Base-by-base conservation (phyloP, 345 rosid genomes). In the Turnera subulata region DNA sequence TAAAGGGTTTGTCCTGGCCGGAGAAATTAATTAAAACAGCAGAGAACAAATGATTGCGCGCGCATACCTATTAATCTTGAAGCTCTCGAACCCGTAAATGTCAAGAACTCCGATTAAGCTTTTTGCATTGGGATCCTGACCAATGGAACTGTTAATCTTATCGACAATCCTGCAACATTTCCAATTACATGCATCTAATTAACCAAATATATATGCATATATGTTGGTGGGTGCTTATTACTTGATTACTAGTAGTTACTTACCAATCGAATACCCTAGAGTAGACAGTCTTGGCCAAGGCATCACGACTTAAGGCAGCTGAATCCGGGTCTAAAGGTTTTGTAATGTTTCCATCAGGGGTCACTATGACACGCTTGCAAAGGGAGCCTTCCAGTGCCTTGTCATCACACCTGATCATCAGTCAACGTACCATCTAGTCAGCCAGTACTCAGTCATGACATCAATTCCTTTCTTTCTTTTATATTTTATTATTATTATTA, bases 31-130 rank as follows among this genome's bases (percentile, higher is more conserved):
- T n/a, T n/a, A n/a, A n/a, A n/a, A n/a, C n/a, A n/a, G n/a, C n/a
- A n/a, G n/a, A n/a, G n/a, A n/a, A n/a, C n/a, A n/a, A n/a, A n/a
- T n/a, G n/a, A n/a, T n/a, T n/a, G n/a, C n/a, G n/a, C n/a, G n/a
- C n/a, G n/a, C 20, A 24, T 73, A 81, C 93, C 89, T 85, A 55
- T 85, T 85, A 44, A 65, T 73, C 76, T 82, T 79, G 73, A 85
- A 85, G 77, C 89, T 85, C 72, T 85, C 89, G 52, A 85, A 85
- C 24, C 93, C 93, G 68, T 85, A 85, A 62, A 85, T 85, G 59
- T 85, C 89, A 23, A 85, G 93, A 53, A 85, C 93, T 58, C 93
- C 93, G 1, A 85, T 85, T 60, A 82, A 67, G 46, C 82, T 77
- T 69, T 55, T 70, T 46, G 93, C 81, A 60, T 72, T 64, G 6